Evolutionary conservation across 306 rosid genomes (phyloP).

Genomic region (Ceratonia siliqua): DNA sequence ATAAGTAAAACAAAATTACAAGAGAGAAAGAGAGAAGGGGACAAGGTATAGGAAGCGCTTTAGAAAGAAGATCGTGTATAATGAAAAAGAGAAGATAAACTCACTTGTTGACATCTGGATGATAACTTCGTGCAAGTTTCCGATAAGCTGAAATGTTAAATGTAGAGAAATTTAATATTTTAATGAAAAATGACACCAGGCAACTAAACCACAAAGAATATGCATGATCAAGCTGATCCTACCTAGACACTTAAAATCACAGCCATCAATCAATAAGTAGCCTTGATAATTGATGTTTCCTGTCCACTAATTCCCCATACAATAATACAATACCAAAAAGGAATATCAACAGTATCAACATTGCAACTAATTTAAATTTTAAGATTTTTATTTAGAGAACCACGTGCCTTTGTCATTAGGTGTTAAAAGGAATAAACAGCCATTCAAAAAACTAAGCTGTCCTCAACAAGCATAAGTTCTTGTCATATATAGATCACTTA

Average conservation of each 20-base stretch:
- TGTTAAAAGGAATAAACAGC: neutral
- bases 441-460: neutral
- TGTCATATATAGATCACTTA: slow-evolving; percentile 20
- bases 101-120: slow-evolving; percentile 99
- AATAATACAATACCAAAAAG: slow-evolving; percentile 17
- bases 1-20: neutral
- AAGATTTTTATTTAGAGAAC: slow-evolving; percentile 9
- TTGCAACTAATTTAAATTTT: neutral
- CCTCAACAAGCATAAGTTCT: neutral
- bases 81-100: slow-evolving; percentile 29
- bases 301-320: no score
- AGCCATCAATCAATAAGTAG: neutral
- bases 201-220: neutral
- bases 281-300: neutral
- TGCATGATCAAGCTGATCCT: slow-evolving; percentile 15
- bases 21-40: neutral
- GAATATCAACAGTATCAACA: neutral
- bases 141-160: slow-evolving; percentile 78
- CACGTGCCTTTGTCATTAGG: neutral
- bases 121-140: slow-evolving; percentile 92
- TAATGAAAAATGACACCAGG: slow-evolving; percentile 5
- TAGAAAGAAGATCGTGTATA: slow-evolving; percentile 15
- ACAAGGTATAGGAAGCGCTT: slow-evolving; percentile 15
- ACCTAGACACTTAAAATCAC: neutral
- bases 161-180: slow-evolving; percentile 10